Evolutionary conservation across 768 basidiomycete genomes (phyloP), one percentile per base, ranked within the genome.

Genomic region (Symmetrospora coprosmae): DNA sequence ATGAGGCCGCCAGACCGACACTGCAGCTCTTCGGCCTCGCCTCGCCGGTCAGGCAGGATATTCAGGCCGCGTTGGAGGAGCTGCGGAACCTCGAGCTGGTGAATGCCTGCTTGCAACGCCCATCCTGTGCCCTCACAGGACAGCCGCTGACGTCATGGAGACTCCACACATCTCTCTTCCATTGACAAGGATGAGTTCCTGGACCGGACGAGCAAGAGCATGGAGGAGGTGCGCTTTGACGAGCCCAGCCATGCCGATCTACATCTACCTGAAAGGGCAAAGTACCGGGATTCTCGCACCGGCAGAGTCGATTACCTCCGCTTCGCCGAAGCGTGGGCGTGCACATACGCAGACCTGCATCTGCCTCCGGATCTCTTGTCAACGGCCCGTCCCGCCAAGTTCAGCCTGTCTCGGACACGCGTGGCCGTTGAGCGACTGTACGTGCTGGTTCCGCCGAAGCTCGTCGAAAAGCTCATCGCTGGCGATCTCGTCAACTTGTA

Each of bases 101-200:
- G 31, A 34, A 35, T 31, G 17, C 16, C 5, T 9, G 23, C 21
- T 27, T 9, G 5, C 23, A 31, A 35, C 38, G 49, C 31, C 33
- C 8, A 50, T 34, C n/a, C 45, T 9, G 21, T 49, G 27, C 11
- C 47, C 13, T 7, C n/a, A 49, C 8, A 8, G 13, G 47, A n/a
- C n/a, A n/a, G n/a, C 14, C 2, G 33, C 30, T 50, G 30, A 50
- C 21, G 30, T 6, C 5, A 9, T 50, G 13, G 19, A n/a, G 11
- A 50, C 5, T 50, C 4, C 25, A n/a, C n/a, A n/a, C n/a, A n/a
- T n/a, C n/a, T n/a, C n/a, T n/a, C n/a, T n/a, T n/a, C n/a, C n/a
- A n/a, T n/a, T n/a, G n/a, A n/a, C n/a, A n/a, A 50, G 55, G 37
- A 38, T 25, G 55, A 58, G 23, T 58, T 58, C 31, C 13, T 58